phyloP scores from a whole-genome alignment of 2,329 filamentous ascomycete species.

The Cytospora chrysosperma region DNA sequence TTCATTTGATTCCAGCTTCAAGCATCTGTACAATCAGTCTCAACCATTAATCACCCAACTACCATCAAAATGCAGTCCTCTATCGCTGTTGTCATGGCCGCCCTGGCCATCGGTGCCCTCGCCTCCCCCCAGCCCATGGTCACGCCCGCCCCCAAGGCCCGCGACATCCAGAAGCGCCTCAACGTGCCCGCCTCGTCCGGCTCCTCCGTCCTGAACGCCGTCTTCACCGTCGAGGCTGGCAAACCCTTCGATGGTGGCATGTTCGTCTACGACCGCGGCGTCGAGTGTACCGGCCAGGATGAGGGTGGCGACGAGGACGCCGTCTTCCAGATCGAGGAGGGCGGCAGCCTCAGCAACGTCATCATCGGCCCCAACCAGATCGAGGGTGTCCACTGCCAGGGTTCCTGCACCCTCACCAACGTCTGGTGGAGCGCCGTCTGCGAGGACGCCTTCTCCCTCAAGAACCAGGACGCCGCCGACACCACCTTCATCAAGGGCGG shows the following conservation, averaged over 20 bases:
- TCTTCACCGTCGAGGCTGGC: constrained; percentile 5
- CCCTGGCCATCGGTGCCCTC: constrained; percentile 13
- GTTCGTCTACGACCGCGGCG: constrained; percentile 12
- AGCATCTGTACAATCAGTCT: not conserved
- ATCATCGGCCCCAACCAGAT: constrained; percentile 50
- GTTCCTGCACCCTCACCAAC: constrained; percentile 43
- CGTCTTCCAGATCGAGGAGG: constrained; percentile 50
- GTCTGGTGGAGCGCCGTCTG: constrained; percentile 36
- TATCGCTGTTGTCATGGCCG: constrained; percentile 7
- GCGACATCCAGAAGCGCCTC: constrained; percentile 16
- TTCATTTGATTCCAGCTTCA: not conserved
- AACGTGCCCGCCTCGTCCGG: constrained; percentile 5
- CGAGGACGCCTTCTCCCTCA: constrained; percentile 38
- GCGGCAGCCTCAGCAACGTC: constrained; percentile 49
- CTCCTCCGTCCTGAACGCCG: constrained; percentile 1
- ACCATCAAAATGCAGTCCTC: constrained; percentile 8
- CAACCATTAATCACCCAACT: not conserved
- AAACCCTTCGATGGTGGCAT: constrained; percentile 12
- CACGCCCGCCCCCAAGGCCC: constrained; percentile 17
- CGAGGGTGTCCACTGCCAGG: constrained; percentile 50
- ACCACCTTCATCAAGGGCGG: constrained; percentile 40
- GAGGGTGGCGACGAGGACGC: constrained; percentile 36
- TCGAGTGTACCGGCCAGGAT: constrained; percentile 17
- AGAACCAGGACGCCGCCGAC: constrained; percentile 31
- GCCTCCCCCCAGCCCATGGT: not conserved